Conservation (phyloP, 495 filamentous ascomycete genomes). For the Articulospora tetracladia region DNA sequence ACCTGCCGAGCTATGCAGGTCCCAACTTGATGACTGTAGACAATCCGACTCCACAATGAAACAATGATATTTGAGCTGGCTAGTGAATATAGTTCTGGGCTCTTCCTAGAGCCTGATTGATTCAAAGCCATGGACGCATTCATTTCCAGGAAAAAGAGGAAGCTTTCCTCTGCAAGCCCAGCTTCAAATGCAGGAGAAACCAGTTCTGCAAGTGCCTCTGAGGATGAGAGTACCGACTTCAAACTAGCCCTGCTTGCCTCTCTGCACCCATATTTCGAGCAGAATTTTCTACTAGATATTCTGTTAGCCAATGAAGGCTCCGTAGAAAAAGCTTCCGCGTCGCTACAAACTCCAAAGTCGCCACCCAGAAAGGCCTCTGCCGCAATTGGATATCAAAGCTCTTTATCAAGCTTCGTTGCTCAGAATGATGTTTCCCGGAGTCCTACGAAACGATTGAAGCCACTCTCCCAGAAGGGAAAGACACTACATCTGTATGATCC, state of each 20-base stretch:
- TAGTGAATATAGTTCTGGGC: neutral
- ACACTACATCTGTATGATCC: slow-evolving; percentile 81
- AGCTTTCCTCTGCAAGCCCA: slow-evolving; percentile 13
- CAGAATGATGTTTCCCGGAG: slow-evolving; percentile 20
- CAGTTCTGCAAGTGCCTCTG: slow-evolving; percentile 26
- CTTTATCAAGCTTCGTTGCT: slow-evolving; percentile 50
- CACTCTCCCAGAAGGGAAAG: slow-evolving; percentile 65
- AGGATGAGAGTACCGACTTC: slow-evolving; percentile 79
- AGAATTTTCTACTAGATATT: slow-evolving; percentile 69
- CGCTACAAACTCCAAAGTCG: slow-evolving; percentile 34
- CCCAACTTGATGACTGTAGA: no score
- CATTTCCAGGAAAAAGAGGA: slow-evolving; percentile 48
- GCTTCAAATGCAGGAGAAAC: slow-evolving; percentile 3
- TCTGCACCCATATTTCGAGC: slow-evolving; percentile 58
- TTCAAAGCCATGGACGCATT: slow-evolving; percentile 51
- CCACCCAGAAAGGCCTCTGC: slow-evolving; percentile 34
- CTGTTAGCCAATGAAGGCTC: slow-evolving; percentile 75
- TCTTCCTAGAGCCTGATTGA: neutral
- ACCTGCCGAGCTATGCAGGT: no score
- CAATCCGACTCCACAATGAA: no score
- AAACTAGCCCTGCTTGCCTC: slow-evolving; percentile 83
- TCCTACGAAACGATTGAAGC: slow-evolving; percentile 39
- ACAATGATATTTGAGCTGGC: neutral
- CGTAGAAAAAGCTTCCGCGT: slow-evolving; percentile 56
- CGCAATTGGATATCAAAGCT: slow-evolving; percentile 50